A percentile compares a stretch with the other conserved stretches of the same genome.
Evolutionary conservation across 306 rosid species (phyloP).

Genomic region (Albizia julibrissin): DNA sequence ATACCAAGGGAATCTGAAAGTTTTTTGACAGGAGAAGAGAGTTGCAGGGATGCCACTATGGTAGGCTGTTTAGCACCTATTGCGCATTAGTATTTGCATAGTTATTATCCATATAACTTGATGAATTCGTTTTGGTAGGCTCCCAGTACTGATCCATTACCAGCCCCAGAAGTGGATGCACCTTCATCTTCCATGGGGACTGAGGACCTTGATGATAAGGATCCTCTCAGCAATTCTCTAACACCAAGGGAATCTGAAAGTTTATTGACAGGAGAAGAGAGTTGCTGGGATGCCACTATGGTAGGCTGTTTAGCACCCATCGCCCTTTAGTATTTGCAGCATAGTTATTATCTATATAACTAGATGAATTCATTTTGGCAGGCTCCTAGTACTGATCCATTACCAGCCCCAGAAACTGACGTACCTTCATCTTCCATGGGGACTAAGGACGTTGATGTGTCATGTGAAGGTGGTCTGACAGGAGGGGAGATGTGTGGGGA

Average conservation of each 20-base stretch:
- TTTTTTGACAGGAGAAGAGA: neutral
- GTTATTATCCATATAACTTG: neutral
- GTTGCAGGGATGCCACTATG: neutral
- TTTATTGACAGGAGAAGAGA: neutral
- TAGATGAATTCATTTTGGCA: slow-evolving; percentile 1
- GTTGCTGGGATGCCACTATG: neutral
- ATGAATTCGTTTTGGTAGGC: slow-evolving; percentile 7
- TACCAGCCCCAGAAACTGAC: slow-evolving; percentile 26
- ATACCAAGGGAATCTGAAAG: neutral
- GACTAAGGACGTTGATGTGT: slow-evolving; percentile 5
- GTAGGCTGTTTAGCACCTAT: neutral
- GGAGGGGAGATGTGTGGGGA: neutral
- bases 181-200: slow-evolving; percentile 24
- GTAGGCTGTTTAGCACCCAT: neutral
- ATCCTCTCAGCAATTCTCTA: neutral
- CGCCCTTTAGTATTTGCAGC: neutral
- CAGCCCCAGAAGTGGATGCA: slow-evolving; percentile 26
- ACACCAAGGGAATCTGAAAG: neutral
- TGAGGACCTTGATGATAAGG: neutral
- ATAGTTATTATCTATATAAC: neutral
- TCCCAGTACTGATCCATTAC: slow-evolving; percentile 9
- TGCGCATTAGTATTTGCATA: neutral
- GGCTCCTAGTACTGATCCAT: slow-evolving; percentile 13
- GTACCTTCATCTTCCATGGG: slow-evolving; percentile 22
- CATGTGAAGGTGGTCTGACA: neutral